A percentile compares a stretch with the other conserved stretches of the same genome.
These are phyloP conservation scores for Parietaria judaica DNA, from an alignment of 306 rosid species.

Conservation along the genomic window DNA sequence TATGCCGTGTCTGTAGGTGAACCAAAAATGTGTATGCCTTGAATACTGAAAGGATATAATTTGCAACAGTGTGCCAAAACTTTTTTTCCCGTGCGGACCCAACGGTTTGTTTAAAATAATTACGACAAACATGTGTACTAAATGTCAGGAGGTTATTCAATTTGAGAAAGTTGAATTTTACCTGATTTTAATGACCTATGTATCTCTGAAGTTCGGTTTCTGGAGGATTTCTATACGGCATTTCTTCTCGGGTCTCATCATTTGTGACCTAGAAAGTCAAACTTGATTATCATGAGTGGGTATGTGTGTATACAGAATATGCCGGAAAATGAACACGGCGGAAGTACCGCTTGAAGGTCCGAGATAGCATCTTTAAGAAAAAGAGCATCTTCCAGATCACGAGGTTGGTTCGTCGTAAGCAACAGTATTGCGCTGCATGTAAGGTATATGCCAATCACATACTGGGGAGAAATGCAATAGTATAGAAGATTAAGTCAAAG, in stretches of 20 bases:
- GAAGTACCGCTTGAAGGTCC: slow-evolving; percentile 73
- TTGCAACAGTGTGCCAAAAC: neutral
- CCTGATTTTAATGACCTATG: slow-evolving; percentile 70
- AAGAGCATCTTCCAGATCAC: slow-evolving; percentile 53
- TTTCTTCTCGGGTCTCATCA: slow-evolving; percentile 52
- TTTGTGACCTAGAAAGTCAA: slow-evolving; percentile 41
- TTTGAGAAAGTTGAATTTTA: slow-evolving; percentile 26
- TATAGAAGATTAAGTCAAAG: neutral
- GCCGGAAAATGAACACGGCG: slow-evolving; percentile 16
- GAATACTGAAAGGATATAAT: too few relatives aligned
- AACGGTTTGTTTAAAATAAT: too few relatives aligned
- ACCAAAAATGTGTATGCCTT: neutral
- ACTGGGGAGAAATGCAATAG: slow-evolving; percentile 5
- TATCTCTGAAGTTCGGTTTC: slow-evolving; percentile 85
- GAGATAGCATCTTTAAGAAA: slow-evolving; percentile 88
- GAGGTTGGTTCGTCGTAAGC: slow-evolving; percentile 83
- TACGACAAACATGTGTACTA: too few relatives aligned
- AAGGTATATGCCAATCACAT: slow-evolving; percentile 6
- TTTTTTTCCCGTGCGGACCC: too few relatives aligned
- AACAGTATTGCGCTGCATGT: slow-evolving; percentile 72
- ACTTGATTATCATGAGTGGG: slow-evolving; percentile 12
- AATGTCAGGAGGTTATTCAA: slow-evolving; percentile 7
- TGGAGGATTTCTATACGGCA: slow-evolving; percentile 55
- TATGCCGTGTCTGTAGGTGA: slow-evolving; percentile 49
- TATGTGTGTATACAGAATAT: slow-evolving; percentile 9